Evolutionary conservation across 352 stramenopile species (phyloP).

Genomic region (Elongisporangium undulatum): DNA sequence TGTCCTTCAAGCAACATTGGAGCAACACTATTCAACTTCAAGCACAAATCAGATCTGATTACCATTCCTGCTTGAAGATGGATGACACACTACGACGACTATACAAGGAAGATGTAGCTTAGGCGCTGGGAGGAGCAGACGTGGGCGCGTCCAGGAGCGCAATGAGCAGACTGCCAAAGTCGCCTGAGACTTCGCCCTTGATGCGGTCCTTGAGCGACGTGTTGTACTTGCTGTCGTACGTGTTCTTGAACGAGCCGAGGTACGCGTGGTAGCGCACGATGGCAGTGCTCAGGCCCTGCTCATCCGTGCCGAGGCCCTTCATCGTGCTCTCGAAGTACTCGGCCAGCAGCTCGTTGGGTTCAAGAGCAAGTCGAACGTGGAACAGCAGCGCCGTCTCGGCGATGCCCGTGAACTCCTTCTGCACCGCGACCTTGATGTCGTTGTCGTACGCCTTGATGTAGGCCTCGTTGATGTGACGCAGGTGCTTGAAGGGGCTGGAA

Average conservation of each 20-base stretch:
- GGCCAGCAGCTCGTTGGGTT: slow-evolving; percentile 40
- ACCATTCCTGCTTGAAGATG: too few relatives aligned
- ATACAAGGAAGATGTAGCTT: background rate
- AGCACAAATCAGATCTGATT: background rate
- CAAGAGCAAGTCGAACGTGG: slow-evolving; percentile 50
- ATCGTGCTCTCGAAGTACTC: slow-evolving; percentile 58
- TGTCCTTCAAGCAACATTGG: background rate
- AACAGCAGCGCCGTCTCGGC: slow-evolving; percentile 54
- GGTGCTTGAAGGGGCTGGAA: slow-evolving; percentile 50
- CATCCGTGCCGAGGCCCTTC: slow-evolving; percentile 51
- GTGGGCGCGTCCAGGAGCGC: slow-evolving; percentile 38
- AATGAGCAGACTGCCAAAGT: slow-evolving; percentile 49
- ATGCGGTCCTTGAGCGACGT: slow-evolving; percentile 47
- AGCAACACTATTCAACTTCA: background rate
- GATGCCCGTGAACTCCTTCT: slow-evolving; percentile 65
- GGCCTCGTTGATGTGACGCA: slow-evolving; percentile 53
- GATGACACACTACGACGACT: background rate
- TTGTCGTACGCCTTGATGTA: slow-evolving; percentile 72
- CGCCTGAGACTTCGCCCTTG: slow-evolving; percentile 44
- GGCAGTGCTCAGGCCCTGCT: slow-evolving; percentile 46
- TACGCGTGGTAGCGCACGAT: slow-evolving; percentile 54
- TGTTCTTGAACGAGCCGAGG: slow-evolving; percentile 25
- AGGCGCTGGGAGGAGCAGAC: background rate
- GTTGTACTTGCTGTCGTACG: slow-evolving; percentile 42
- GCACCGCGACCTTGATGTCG: slow-evolving; percentile 43